Evolutionary conservation across 352 stramenopile genomes (phyloP).

Genomic region (Phytophthora crassamura): DNA sequence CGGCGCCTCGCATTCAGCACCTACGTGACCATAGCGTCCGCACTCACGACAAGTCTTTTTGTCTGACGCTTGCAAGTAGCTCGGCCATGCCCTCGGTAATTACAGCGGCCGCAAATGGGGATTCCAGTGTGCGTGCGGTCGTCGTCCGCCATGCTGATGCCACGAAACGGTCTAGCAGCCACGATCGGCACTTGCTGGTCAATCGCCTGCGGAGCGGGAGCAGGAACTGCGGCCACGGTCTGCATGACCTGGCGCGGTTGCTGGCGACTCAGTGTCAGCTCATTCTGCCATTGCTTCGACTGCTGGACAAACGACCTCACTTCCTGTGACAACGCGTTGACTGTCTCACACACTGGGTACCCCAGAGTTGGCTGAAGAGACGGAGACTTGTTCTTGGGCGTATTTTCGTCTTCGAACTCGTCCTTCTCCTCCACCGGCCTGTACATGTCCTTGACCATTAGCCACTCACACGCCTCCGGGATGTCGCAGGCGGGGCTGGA

Average conservation of each 20-base stretch:
- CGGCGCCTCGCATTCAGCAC: no score
- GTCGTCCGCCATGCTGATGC: background rate
- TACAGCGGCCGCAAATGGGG: no score
- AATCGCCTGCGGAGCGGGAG: background rate
- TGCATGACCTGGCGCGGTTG: background rate
- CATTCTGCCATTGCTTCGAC: background rate
- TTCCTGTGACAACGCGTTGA: no score
- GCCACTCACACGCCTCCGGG: conserved; percentile 1
- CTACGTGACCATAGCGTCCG: no score
- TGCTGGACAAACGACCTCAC: no score
- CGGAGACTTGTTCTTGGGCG: no score
- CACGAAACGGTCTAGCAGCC: background rate
- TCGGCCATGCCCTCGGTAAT: no score
- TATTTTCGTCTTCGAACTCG: background rate
- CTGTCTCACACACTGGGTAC: background rate
- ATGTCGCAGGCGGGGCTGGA: background rate
- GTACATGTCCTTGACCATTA: conserved; percentile 8
- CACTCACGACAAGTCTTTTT: no score
- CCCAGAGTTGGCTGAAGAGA: no score
- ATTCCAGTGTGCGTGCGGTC: no score
- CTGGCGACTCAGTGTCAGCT: background rate
- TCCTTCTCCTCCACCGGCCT: background rate
- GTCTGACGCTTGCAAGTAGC: no score
- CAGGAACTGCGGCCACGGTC: no score
- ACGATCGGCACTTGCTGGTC: background rate